Evolutionary conservation across 805 yeast species (phyloP), one percentile per base, ranked within the genome.

Genomic region (Kodamaea leandrae): DNA sequence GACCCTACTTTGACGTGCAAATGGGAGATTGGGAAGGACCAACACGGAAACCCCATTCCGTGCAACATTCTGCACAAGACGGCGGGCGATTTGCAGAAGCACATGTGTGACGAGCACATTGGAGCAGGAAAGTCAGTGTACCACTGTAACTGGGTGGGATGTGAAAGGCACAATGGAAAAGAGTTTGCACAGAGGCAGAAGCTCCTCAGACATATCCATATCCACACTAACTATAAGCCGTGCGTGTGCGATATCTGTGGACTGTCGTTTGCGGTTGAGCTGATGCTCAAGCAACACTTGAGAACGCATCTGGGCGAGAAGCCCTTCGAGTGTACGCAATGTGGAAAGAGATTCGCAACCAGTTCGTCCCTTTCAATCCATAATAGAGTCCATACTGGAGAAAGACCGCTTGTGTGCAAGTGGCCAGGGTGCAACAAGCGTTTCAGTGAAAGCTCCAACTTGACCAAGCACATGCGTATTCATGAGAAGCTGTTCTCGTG

Each of bases 291-390:
- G 32, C 96, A 88, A 61, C 99, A 93, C 61, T 61, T 75, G 67
- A 69, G 96, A 39, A 80, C 78, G 2, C 98, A 91, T 59, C 80
- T 91, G 1, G 96, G 96, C 2, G 97, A 89, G 53, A 85, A 81
- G 54, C 98, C 98, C 1, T 89, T 74, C 58, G 61, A 60, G 39
- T 91, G 99, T 60, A 67, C 73, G 18, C 56, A 68, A 1, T 91
- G 99, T 60, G 82, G 76, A 4, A 90, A 88, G 58, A 58, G 68
- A 18, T 91, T 91, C 66, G 84, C 96, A 8, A 87, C 95, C 2
- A 77, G 86, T 20, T 82, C 93, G 3, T 82, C 93, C 12, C 68
- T 90, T 33, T 83, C 88, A 1, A 87, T 91, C 21, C 98, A 93
- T 63, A 62, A 76, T 34, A 71, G 98, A 45, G 82, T 82, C 2